These are phyloP conservation scores for Rachicladosporium sp. DNA, from an alignment of 2,329 filamentous ascomycete genomes.

Conservation along the genomic window DNA sequence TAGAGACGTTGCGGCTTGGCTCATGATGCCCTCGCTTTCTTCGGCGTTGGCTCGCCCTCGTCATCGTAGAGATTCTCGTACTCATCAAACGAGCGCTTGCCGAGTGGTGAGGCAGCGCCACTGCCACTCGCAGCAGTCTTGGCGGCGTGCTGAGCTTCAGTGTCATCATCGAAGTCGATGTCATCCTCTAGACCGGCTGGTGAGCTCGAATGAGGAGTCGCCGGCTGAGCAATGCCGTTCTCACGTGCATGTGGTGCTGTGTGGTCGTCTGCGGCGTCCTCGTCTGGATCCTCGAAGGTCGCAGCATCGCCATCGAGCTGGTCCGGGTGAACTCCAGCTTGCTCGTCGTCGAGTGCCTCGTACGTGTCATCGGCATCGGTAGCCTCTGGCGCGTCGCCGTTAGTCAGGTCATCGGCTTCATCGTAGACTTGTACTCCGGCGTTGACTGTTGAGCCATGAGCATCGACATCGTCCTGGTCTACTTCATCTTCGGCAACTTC, in stretches of 20 bases:
- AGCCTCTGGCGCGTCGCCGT: too few species aligned
- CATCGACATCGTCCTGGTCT: too few species aligned
- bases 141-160: conserved; percentile 10
- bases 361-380: too few species aligned
- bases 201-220: not conserved
- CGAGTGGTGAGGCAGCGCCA: conserved; percentile 12
- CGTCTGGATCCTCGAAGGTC: conserved; percentile 7
- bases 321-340: conserved; percentile 11
- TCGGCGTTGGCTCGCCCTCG: conserved; percentile 15
- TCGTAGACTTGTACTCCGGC: conserved; percentile 3
- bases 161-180: conserved; percentile 19
- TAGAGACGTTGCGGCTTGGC: too few species aligned
- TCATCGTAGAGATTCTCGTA: conserved; percentile 13
- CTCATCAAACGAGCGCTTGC: conserved; percentile 22
- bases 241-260: not conserved
- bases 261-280: conserved; percentile 9
- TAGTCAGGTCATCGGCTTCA: conserved; percentile 6
- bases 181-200: conserved; percentile 9
- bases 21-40: conserved; percentile 9
- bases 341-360: too few species aligned
- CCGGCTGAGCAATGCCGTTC: not conserved
- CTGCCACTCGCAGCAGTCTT: conserved; percentile 8
- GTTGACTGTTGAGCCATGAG: not conserved
- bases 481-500: too few species aligned
- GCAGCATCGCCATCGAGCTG: not conserved